Evolutionary conservation across 352 stramenopile genomes (phyloP).

Genomic region (Pythium sp.): DNA sequence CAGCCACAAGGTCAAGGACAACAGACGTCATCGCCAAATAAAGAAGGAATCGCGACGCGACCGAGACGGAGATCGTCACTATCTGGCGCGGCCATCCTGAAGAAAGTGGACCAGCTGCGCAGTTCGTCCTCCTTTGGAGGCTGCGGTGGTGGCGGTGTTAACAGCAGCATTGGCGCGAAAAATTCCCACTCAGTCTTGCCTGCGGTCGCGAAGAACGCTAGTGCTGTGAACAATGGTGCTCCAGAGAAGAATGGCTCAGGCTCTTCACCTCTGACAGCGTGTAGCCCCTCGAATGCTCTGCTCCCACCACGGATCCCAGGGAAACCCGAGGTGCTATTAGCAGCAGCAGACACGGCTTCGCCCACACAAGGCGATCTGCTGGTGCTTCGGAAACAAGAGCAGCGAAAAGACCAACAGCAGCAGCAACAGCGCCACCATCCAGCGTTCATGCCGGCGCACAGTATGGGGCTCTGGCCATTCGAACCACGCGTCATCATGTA

Average conservation of each 20-base stretch:
- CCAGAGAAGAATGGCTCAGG: neutral
- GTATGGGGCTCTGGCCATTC: constrained; percentile 9
- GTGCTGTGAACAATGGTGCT: neutral
- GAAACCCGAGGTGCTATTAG: neutral
- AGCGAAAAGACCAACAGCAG: neutral
- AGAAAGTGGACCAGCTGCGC: constrained; percentile 16
- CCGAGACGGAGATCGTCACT: constrained; percentile 8
- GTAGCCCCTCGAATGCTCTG: neutral
- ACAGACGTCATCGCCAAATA: neutral
- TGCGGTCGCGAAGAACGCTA: neutral
- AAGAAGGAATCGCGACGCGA: constrained; percentile 11
- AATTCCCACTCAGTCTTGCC: constrained; percentile 16
- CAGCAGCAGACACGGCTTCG: neutral
- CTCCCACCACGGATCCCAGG: constrained; percentile 18
- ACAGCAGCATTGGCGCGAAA: neutral
- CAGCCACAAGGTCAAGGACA: neutral
- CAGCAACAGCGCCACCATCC: neutral
- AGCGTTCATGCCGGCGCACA: neutral
- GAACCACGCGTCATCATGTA: constrained; percentile 12
- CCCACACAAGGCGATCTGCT: constrained; percentile 17
- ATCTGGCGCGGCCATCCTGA: constrained; percentile 11
- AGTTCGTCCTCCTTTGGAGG: constrained; percentile 3
- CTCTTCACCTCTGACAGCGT: neutral
- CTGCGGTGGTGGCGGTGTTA: neutral
- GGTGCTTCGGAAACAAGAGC: neutral